These are phyloP conservation scores for Dalbergia cultrata DNA, from an alignment of 306 rosid genomes.

Conservation along the genomic window DNA sequence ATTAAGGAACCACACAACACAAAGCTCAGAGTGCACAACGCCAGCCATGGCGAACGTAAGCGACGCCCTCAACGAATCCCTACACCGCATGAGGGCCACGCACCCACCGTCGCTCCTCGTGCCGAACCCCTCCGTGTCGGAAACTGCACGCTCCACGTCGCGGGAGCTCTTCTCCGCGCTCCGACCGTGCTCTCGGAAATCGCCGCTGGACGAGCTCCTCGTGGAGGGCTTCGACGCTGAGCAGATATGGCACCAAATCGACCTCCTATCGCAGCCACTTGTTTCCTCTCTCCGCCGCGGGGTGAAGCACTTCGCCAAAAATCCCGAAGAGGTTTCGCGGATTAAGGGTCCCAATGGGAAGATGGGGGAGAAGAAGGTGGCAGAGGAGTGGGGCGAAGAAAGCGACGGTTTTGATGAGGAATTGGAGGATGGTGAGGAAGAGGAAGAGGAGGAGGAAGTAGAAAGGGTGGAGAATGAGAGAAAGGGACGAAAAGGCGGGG, in stretches of 20 bases:
- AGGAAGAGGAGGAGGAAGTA: constrained; percentile 22
- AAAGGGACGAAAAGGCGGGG: neutral
- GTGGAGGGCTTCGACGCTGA: constrained; percentile 87
- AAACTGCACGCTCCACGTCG: constrained; percentile 77
- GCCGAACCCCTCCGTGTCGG: constrained; percentile 60
- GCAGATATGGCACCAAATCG: constrained; percentile 99
- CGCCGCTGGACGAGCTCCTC: constrained; percentile 78
- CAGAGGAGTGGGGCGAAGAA: constrained; percentile 37
- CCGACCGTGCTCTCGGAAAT: constrained; percentile 69
- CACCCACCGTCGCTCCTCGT: constrained; percentile 72
- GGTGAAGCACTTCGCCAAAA: constrained; percentile 63
- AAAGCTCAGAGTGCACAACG: neutral
- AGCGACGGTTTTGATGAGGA: constrained; percentile 64
- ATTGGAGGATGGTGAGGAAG: constrained; percentile 57
- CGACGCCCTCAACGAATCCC: constrained; percentile 61
- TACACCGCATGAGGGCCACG: constrained; percentile 58
- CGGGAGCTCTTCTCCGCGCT: constrained; percentile 70
- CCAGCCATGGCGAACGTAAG: constrained; percentile 50
- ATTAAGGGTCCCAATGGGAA: constrained; percentile 48
- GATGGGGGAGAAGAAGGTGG: constrained; percentile 33
- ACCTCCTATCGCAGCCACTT: constrained; percentile 84
- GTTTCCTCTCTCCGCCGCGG: constrained; percentile 72
- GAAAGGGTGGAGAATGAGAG: constrained; percentile 33
- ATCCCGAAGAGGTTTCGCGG: constrained; percentile 62
- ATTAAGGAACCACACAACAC: neutral